These are phyloP conservation scores for Hymenoscyphus linearis DNA, from an alignment of 2,329 filamentous ascomycete species.

Conservation along the genomic window DNA sequence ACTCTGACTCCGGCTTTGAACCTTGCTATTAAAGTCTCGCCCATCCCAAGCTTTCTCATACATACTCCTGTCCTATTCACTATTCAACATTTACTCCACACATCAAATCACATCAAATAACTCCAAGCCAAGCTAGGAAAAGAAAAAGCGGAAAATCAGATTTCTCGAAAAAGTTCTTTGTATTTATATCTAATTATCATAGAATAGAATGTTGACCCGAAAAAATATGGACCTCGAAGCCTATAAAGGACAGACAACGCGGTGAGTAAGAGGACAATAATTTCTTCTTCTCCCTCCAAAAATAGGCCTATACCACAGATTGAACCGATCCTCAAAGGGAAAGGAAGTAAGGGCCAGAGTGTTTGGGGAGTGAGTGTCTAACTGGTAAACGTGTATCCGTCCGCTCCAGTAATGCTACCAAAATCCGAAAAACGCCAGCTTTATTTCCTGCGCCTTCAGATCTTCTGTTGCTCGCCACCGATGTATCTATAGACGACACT, in stretches of 20 bases:
- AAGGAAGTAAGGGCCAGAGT: slow-evolving; percentile 71
- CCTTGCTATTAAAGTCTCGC: no score
- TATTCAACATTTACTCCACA: no score
- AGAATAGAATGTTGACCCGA: slow-evolving; percentile 44
- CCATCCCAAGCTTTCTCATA: no score
- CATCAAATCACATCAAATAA: no score
- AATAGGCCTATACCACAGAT: slow-evolving; percentile 73
- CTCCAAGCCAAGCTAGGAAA: no score
- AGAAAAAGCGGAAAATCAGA: no score
- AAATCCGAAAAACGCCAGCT: neutral
- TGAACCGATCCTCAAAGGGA: slow-evolving; percentile 36
- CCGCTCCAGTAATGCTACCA: neutral
- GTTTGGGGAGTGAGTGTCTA: slow-evolving; percentile 55
- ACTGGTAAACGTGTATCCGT: neutral
- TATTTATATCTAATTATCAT: no score
- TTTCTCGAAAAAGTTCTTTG: no score
- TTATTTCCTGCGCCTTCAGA: neutral
- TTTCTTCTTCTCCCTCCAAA: slow-evolving; percentile 73
- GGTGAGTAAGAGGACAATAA: slow-evolving; percentile 60
- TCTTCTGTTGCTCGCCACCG: slow-evolving; percentile 29
- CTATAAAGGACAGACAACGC: slow-evolving; percentile 53
- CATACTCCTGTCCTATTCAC: no score
- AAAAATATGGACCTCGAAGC: slow-evolving; percentile 65
- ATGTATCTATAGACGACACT: slow-evolving; percentile 75
- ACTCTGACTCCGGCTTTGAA: no score